These are phyloP conservation scores for Leccinum fibrillosum DNA, from an alignment of 768 basidiomycete genomes.

Conservation along the genomic window DNA sequence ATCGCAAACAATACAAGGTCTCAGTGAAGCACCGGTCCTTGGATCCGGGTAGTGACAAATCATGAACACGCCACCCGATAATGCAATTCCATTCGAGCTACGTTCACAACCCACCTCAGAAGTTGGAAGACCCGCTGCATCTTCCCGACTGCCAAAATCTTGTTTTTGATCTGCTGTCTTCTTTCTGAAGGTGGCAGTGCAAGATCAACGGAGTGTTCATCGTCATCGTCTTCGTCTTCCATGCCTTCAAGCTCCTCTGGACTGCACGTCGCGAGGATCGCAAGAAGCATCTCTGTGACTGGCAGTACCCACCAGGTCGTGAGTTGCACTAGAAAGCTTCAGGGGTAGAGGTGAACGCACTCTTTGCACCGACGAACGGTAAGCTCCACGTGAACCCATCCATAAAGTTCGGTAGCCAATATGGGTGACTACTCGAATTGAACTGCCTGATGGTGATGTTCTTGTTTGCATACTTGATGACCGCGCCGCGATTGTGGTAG, in stretches of 20 bases:
- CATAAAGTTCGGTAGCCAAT: constrained; percentile 98
- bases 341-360: constrained; percentile 44
- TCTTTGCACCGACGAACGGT: constrained; percentile 97
- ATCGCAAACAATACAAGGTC: not conserved
- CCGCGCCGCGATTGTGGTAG: constrained; percentile 94
- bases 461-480: constrained; percentile 97
- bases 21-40: not conserved
- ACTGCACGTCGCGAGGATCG: constrained; percentile 89
- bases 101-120: constrained; percentile 59
- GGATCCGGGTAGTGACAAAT: not conserved
- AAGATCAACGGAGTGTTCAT: constrained; percentile 26
- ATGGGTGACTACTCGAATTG: constrained; percentile 76
- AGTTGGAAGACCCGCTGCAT: constrained; percentile 91
- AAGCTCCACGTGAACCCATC: constrained; percentile 99
- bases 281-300: constrained; percentile 98
- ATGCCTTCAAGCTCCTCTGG: constrained; percentile 87
- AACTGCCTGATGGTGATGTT: constrained; percentile 95
- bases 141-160: constrained; percentile 88
- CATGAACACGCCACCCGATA: not conserved
- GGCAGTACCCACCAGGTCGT: not conserved
- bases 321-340: not conserved
- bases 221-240: constrained; percentile 36
- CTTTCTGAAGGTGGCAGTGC: constrained; percentile 44
- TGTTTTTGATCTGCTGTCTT: constrained; percentile 82
- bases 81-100: not conserved